Evolutionary conservation across 768 basidiomycete species (phyloP).

Genomic region (Suillus hirtellus): DNA sequence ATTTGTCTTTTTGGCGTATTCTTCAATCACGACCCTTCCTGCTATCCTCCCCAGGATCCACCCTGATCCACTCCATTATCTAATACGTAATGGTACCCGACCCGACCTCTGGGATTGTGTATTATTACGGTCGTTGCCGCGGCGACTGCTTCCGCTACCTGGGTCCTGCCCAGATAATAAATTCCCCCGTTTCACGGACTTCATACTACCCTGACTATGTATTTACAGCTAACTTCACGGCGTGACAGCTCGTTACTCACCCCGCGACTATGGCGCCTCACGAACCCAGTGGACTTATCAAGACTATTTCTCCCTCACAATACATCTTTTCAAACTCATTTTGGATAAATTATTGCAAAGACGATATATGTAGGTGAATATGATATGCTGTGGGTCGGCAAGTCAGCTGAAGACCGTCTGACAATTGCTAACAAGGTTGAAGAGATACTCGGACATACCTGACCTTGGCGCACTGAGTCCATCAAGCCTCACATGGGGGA

Average conservation of each 20-base stretch:
- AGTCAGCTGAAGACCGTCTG: background rate
- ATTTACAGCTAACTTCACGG: background rate
- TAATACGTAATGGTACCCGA: background rate
- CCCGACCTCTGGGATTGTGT: no score
- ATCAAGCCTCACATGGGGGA: no score
- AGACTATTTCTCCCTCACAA: background rate
- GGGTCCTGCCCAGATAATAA: background rate
- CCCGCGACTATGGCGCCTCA: background rate
- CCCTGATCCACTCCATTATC: background rate
- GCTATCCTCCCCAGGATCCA: background rate
- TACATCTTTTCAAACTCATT: background rate
- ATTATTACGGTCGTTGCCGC: background rate
- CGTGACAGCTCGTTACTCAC: background rate
- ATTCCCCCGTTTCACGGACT: constrained; percentile 2
- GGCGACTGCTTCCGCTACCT: background rate
- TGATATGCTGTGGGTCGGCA: background rate
- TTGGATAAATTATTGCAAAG: background rate
- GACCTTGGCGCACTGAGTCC: background rate
- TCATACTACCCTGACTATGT: background rate
- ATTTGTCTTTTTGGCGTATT: constrained; percentile 4
- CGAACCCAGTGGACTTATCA: background rate
- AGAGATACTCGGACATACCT: background rate
- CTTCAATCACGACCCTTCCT: background rate
- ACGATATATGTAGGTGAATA: background rate
- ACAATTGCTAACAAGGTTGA: background rate